A percentile compares a stretch with the other conserved stretches of the same genome.
These are phyloP conservation scores for Beauveria scarabaeidicola DNA, from an alignment of 2,329 filamentous ascomycete genomes.

Conservation along the genomic window DNA sequence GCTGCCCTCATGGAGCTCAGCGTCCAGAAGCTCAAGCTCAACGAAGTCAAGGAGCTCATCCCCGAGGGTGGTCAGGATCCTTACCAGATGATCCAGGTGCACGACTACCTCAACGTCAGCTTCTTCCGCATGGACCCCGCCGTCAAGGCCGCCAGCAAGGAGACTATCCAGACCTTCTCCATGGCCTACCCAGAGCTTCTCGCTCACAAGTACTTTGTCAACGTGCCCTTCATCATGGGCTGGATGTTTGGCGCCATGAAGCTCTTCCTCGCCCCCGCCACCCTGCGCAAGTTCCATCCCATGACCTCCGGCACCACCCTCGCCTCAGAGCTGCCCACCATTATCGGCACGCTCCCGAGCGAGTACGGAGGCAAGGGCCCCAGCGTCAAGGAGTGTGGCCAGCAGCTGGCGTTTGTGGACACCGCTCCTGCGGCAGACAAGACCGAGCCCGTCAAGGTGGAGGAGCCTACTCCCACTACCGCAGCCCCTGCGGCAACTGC, in stretches of 20 bases:
- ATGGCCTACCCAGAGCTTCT: constrained; percentile 84
- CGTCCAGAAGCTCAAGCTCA: constrained; percentile 63
- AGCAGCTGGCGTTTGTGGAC: constrained; percentile 16
- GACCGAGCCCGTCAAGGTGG: constrained; percentile 6
- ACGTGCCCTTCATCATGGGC: constrained; percentile 84
- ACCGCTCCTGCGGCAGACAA: constrained; percentile 18
- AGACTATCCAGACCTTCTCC: constrained; percentile 75
- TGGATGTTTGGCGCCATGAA: constrained; percentile 74
- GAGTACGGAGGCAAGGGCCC: constrained; percentile 70
- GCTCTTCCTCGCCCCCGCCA: constrained; percentile 63
- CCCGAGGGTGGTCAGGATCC: constrained; percentile 68
- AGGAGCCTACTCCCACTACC: not conserved
- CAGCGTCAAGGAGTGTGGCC: constrained; percentile 28
- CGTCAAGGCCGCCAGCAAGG: constrained; percentile 66
- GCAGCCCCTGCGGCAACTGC: not conserved
- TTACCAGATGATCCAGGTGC: constrained; percentile 86
- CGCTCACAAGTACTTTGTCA: constrained; percentile 84
- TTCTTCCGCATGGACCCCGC: constrained; percentile 75
- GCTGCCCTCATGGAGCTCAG: constrained; percentile 85
- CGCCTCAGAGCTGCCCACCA: constrained; percentile 46
- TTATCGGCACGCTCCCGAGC: constrained; percentile 59
- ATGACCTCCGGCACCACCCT: constrained; percentile 66
- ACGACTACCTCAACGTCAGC: constrained; percentile 83
- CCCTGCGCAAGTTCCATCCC: constrained; percentile 71
- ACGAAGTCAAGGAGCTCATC: constrained; percentile 59